A percentile compares a stretch with the other conserved stretches of the same genome.
phyloP scores from a whole-genome alignment of 1,284 basidiomycete species.

The Athelia psychrophila region DNA sequence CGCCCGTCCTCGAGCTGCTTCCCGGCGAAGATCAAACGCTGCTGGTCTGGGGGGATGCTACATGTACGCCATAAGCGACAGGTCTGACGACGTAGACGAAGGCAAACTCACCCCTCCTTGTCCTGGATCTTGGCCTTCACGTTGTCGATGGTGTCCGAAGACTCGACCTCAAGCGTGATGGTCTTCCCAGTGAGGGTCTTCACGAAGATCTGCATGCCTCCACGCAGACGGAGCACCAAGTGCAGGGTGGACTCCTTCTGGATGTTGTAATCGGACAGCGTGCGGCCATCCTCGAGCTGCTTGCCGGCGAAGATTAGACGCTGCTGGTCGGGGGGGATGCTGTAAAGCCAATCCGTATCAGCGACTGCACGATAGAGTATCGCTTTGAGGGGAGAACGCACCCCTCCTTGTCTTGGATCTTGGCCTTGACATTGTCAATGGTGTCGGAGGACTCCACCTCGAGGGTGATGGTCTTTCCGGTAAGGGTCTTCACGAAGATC shows the following conservation, averaged over 20 bases:
- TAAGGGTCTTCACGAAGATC: slow-evolving; percentile 53
- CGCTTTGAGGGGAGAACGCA: not conserved
- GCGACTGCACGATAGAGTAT: slow-evolving; percentile 29
- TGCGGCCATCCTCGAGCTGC: slow-evolving; percentile 70
- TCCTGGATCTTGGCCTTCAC: slow-evolving; percentile 39
- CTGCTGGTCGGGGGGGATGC: slow-evolving; percentile 72
- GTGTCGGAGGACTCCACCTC: slow-evolving; percentile 59
- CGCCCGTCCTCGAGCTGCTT: slow-evolving; percentile 68
- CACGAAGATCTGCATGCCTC: slow-evolving; percentile 75
- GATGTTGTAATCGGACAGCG: slow-evolving; percentile 62
- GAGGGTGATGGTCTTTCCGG: slow-evolving; percentile 61
- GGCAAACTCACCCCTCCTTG: slow-evolving; percentile 24
- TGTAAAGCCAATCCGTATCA: slow-evolving; percentile 28
- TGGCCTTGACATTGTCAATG: slow-evolving; percentile 54
- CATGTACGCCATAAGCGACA: not conserved
- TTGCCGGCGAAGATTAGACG: slow-evolving; percentile 76
- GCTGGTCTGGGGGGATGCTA: slow-evolving; percentile 60
- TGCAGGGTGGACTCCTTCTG: slow-evolving; percentile 59
- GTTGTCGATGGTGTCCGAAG: slow-evolving; percentile 37
- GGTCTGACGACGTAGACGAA: not conserved
- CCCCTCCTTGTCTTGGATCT: slow-evolving; percentile 51
- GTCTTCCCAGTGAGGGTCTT: slow-evolving; percentile 54
- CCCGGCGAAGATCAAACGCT: slow-evolving; percentile 64
- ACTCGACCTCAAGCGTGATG: slow-evolving; percentile 38
- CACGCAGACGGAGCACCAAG: slow-evolving; percentile 54